Evolutionary conservation across 2,329 filamentous ascomycete genomes (phyloP).

Genomic region (Aspergillus unguis): DNA sequence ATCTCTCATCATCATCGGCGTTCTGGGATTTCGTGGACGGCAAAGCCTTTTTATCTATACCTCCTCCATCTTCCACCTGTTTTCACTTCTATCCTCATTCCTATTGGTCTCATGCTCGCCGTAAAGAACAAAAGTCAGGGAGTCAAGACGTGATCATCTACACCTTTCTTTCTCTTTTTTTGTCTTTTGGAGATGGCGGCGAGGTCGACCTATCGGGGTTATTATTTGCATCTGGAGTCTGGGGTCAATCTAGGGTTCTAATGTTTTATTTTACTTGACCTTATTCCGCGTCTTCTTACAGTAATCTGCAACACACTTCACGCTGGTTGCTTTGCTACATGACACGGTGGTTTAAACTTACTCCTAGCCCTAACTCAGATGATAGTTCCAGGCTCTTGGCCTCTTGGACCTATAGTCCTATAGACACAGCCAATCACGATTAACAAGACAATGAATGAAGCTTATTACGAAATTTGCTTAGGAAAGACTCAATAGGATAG

Average conservation of each 20-base stretch:
- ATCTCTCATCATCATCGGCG: background rate
- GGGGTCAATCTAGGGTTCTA: background rate
- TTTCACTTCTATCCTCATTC: background rate
- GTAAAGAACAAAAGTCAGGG: too few species aligned
- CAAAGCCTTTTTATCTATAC: background rate
- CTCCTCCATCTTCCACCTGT: background rate
- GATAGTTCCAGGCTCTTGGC: too few species aligned
- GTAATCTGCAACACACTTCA: too few species aligned
- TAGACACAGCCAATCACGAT: too few species aligned
- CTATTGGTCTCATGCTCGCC: background rate
- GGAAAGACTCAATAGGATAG: background rate
- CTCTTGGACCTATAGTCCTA: too few species aligned
- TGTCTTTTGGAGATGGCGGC: background rate
- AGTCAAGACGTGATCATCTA: too few species aligned
- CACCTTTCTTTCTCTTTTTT: too few species aligned
- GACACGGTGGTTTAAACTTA: too few species aligned
- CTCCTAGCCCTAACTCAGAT: too few species aligned
- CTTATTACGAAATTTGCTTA: background rate
- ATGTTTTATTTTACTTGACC: background rate
- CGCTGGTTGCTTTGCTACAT: too few species aligned
- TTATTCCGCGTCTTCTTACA: too few species aligned
- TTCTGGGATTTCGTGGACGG: background rate
- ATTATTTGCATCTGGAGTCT: background rate
- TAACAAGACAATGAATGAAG: too few species aligned
- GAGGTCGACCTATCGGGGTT: background rate